These are phyloP conservation scores for Cryptomeria japonica DNA, from an alignment of 75 land plant genomes.

Conservation along the genomic window DNA sequence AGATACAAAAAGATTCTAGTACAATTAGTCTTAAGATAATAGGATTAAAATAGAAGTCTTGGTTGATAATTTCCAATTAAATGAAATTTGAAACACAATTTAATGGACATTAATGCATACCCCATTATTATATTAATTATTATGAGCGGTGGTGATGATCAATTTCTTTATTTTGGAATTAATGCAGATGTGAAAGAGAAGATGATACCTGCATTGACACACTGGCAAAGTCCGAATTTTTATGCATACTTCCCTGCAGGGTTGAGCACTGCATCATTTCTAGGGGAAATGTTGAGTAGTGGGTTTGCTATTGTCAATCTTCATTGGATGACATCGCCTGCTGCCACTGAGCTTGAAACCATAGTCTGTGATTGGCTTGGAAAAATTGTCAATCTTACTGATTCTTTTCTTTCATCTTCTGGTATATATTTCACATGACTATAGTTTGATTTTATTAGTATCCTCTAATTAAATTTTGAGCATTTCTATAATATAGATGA, in stretches of 20 bases:
- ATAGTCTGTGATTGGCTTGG: conserved; percentile 68
- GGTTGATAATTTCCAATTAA: too few relatives aligned
- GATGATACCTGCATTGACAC: conserved; percentile 58
- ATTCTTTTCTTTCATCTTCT: conserved; percentile 21
- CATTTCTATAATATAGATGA: conserved; percentile 16
- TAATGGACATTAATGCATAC: too few relatives aligned
- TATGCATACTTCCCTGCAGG: conserved; percentile 53
- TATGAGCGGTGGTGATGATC: too few relatives aligned
- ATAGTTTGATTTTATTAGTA: conserved; percentile 17
- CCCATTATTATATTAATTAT: too few relatives aligned
- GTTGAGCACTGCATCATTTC: conserved; percentile 50
- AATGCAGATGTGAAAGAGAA: conserved; percentile 29
- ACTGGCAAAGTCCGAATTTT: conserved; percentile 67
- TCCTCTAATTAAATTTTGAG: too few relatives aligned
- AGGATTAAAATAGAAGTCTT: too few relatives aligned
- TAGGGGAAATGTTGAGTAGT: conserved; percentile 60
- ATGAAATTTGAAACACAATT: too few relatives aligned
- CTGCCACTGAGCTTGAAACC: conserved; percentile 63
- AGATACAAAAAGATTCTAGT: too few relatives aligned
- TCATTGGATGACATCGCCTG: conserved; percentile 61
- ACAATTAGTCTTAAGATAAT: too few relatives aligned
- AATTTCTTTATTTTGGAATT: too few relatives aligned
- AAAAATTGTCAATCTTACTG: conserved; percentile 49
- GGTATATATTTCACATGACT: conserved; percentile 21
- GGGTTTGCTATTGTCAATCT: conserved; percentile 53